Base-by-base conservation (phyloP, 371 early-diverging fungal genomes). In the Circinella minor region DNA sequence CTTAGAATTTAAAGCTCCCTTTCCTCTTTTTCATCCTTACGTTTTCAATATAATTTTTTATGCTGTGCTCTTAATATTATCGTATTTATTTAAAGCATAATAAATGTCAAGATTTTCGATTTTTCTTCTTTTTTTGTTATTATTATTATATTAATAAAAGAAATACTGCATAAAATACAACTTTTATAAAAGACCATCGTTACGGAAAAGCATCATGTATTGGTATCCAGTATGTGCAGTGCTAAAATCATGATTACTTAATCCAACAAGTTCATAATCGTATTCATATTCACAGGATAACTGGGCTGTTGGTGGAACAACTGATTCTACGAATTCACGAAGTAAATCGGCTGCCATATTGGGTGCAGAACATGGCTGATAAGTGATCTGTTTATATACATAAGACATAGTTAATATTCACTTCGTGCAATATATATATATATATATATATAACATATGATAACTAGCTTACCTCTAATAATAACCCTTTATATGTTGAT, bases 201-300 rank as follows among this genome's bases (percentile, higher is more conserved):
- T 82, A 55, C 74, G 76, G 46, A 85, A 85, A 3, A 85, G 68
- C 70, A 73, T 74, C 81, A 85, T 85, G 49, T 85, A 85, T 67
- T 85, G 85, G 70, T 85, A 85, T 46, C 82, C 82, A 15, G 85
- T 85, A 70, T 85, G 85, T n/a, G 85, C 85, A 18, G 75, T 76
- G 3, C 80, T 82, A 57, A 85, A 85, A 46, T 85, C 85, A 15
- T 77, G 51, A 36, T 79, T 79, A 51, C 82, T 82, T 36, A 85
- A 66, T 8, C 85, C 85, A 15, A 82, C 85, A 14, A 60, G 61
- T 62, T 81, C 82, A 68, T 82, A 85, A 51, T 81, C 74, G 36
- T 85, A 82, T 62, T 81, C 82, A 37, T 79, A 82, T 73, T 85
- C 82, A 61, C 78, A 81, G 17, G 82, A 82, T 20, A 85, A 43